phyloP scores from a whole-genome alignment of 495 filamentous ascomycete species.

The Podospora didyma region DNA sequence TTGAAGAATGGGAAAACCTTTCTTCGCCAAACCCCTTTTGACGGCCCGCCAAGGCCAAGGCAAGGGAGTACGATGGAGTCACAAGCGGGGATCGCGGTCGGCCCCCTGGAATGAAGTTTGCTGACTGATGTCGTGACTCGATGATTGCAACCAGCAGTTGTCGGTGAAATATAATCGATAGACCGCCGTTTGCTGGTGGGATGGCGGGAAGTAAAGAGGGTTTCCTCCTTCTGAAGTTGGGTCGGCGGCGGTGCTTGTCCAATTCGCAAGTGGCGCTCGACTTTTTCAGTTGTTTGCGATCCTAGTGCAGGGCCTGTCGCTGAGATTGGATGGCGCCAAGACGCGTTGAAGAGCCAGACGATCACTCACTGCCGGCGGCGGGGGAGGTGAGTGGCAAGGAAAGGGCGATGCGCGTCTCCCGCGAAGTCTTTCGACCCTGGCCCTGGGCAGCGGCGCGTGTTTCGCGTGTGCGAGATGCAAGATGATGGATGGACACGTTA shows the following conservation, averaged over 20 bases:
- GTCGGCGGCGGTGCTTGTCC: background rate
- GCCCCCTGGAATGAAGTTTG: slow-evolving; percentile 1
- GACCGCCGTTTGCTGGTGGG: background rate
- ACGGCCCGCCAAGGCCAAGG: slow-evolving; percentile 6
- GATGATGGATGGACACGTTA: background rate
- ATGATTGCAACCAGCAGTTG: too few species aligned
- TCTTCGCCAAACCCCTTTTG: too few species aligned
- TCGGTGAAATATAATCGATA: background rate
- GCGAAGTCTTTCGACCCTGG: background rate
- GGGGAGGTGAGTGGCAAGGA: background rate
- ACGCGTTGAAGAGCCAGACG: background rate
- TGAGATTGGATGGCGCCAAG: slow-evolving; percentile 11
- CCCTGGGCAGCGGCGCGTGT: background rate
- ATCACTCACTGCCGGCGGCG: background rate
- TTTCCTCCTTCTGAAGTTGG: too few species aligned
- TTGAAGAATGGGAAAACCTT: too few species aligned
- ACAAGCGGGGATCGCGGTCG: too few species aligned
- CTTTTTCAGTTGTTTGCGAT: background rate
- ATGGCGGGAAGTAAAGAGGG: too few species aligned
- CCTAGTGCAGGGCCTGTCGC: background rate
- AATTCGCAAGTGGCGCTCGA: background rate
- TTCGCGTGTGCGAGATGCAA: slow-evolving; percentile 1
- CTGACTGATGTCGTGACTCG: slow-evolving; percentile 16
- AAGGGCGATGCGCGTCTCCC: slow-evolving; percentile 13
- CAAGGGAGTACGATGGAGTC: too few species aligned